Conservation (phyloP, 2,329 filamentous ascomycete species). For the Colletotrichum sp. region DNA sequence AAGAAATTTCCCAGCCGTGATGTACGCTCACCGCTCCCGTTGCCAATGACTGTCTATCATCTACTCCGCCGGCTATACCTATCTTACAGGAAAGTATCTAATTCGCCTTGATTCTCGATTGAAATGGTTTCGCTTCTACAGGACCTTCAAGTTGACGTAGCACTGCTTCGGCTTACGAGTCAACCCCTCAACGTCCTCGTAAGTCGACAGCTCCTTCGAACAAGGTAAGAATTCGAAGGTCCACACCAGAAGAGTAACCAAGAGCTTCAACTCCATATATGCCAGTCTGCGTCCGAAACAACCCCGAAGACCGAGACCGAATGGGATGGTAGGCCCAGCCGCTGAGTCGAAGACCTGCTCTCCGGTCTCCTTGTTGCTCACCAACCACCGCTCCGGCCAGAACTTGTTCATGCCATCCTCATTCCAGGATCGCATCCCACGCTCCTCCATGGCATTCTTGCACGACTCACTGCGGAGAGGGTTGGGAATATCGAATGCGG, state of each 20-base stretch:
- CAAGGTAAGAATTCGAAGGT: conserved; percentile 26
- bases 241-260: conserved; percentile 29
- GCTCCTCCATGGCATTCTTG: not conserved
- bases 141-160: not conserved
- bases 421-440: not conserved
- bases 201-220: not conserved
- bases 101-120: not conserved
- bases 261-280: conserved; percentile 31
- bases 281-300: conserved; percentile 33
- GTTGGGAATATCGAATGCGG: conserved; percentile 3
- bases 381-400: conserved; percentile 25
- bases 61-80: not conserved
- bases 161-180: not conserved
- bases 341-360: conserved; percentile 24
- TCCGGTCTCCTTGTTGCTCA: not conserved
- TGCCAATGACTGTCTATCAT: not conserved
- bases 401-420: conserved; percentile 13
- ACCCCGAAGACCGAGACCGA: conserved; percentile 25
- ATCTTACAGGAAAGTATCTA: not conserved
- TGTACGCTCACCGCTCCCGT: not conserved
- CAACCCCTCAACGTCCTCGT: not conserved
- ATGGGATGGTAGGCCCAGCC: conserved; percentile 28
- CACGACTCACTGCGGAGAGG: conserved; percentile 15
- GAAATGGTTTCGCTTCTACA: not conserved
- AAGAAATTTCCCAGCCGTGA: not conserved